phyloP scores from a whole-genome alignment of 169 alveolate genomes.

The Plasmodium billcollinsi region DNA sequence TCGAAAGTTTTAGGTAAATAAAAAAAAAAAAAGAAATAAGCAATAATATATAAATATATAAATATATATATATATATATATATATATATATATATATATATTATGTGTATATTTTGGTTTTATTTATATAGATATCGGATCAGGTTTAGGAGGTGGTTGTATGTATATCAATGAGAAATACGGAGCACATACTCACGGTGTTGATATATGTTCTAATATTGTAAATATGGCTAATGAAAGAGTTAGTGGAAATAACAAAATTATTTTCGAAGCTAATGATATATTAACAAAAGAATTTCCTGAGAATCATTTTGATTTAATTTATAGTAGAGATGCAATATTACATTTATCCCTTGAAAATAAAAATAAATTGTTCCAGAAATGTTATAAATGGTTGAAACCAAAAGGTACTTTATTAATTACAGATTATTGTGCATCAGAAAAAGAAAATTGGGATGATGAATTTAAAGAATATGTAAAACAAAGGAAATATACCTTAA shows the following conservation, averaged over 20 bases:
- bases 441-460: conserved; percentile 44
- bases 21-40: no score
- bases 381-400: conserved; percentile 44
- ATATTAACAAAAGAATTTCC: conserved; percentile 31
- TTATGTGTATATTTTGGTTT: not conserved
- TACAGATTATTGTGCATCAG: conserved; percentile 46
- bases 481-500: conserved; percentile 23
- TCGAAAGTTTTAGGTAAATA: conserved; percentile 42
- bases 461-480: conserved; percentile 44
- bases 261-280: conserved; percentile 41
- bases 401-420: conserved; percentile 40
- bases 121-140: conserved; percentile 42
- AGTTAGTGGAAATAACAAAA: conserved; percentile 14
- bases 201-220: conserved; percentile 31
- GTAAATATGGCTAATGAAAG: conserved; percentile 29
- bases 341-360: conserved; percentile 23
- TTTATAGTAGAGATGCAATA: conserved; percentile 58
- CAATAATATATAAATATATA: not conserved
- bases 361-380: conserved; percentile 34
- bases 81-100: not conserved
- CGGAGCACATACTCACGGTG: conserved; percentile 25
- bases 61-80: not conserved
- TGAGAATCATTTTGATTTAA: conserved; percentile 26
- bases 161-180: conserved; percentile 33
- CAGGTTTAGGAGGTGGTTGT: conserved; percentile 63